Conservation (phyloP, 495 filamentous ascomycete genomes). For the Penicillium daleae region DNA sequence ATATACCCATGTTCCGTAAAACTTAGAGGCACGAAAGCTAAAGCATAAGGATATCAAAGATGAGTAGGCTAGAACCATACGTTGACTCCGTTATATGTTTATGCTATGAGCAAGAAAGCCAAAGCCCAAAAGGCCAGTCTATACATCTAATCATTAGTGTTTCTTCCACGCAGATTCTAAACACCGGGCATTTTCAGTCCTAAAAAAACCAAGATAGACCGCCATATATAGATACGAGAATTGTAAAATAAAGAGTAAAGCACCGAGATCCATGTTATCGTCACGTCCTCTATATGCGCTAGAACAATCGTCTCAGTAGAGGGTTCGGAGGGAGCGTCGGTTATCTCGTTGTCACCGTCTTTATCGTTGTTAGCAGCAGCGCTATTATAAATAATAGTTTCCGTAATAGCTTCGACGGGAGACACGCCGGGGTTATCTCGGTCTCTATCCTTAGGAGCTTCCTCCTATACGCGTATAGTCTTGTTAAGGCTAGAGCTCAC, state of each 20-base stretch:
- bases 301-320: conserved; percentile 23
- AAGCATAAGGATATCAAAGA: background rate
- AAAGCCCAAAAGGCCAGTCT: conserved; percentile 20
- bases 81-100: background rate
- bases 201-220: conserved; percentile 19
- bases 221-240: conserved; percentile 25
- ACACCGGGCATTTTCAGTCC: conserved; percentile 34
- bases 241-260: conserved; percentile 2
- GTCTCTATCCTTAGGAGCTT: conserved; percentile 33
- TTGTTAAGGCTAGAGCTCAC: conserved; percentile 68
- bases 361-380: conserved; percentile 10
- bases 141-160: conserved; percentile 31
- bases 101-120: background rate
- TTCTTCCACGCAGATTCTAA: conserved; percentile 17
- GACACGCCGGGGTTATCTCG: background rate
- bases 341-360: conserved; percentile 30
- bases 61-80: background rate
- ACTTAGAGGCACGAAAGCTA: background rate
- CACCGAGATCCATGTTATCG: conserved; percentile 26
- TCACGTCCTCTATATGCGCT: conserved; percentile 31
- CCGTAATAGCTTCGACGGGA: background rate
- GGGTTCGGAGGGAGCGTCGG: conserved; percentile 22
- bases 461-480: conserved; percentile 66
- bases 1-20: too few species aligned
- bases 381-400: conserved; percentile 5